These are phyloP conservation scores for Sanguinoderma infundibulare DNA, from an alignment of 1,284 basidiomycete genomes.

Conservation along the genomic window DNA sequence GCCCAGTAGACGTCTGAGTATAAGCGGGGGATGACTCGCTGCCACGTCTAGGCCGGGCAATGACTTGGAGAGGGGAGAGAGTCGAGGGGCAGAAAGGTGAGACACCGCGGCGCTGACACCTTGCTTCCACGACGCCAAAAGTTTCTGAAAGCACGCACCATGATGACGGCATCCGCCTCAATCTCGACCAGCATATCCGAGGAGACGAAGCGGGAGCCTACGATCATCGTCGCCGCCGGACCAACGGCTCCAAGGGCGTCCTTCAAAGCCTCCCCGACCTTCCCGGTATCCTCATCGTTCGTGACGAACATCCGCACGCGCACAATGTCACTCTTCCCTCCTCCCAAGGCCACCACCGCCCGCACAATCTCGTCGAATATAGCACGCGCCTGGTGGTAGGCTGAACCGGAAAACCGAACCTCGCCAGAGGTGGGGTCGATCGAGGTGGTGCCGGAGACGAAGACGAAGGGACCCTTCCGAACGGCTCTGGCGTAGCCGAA, in stretches of 20 bases:
- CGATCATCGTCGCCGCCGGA: slow-evolving; percentile 54
- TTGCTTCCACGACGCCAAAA: neutral
- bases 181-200: slow-evolving; percentile 54
- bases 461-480: slow-evolving; percentile 52
- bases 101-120: neutral
- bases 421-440: slow-evolving; percentile 44
- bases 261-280: slow-evolving; percentile 49
- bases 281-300: slow-evolving; percentile 42
- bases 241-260: slow-evolving; percentile 45
- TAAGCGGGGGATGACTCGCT: neutral
- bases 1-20: too few species aligned
- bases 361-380: slow-evolving; percentile 48
- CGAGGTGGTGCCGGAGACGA: slow-evolving; percentile 56
- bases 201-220: slow-evolving; percentile 49
- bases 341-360: slow-evolving; percentile 47
- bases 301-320: slow-evolving; percentile 55
- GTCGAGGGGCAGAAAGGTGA: neutral
- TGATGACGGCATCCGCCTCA: slow-evolving; percentile 48
- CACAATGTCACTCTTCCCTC: slow-evolving; percentile 44
- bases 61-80: neutral
- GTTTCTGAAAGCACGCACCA: slow-evolving; percentile 13
- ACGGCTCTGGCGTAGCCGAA: slow-evolving; percentile 56
- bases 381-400: slow-evolving; percentile 45
- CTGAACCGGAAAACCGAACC: slow-evolving; percentile 46
- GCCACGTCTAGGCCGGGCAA: neutral